Percentiles rank a stretch among this genome's conserved stretches.
Conservation (phyloP, 331 rosid species). For the Quercus tomentella region DNA sequence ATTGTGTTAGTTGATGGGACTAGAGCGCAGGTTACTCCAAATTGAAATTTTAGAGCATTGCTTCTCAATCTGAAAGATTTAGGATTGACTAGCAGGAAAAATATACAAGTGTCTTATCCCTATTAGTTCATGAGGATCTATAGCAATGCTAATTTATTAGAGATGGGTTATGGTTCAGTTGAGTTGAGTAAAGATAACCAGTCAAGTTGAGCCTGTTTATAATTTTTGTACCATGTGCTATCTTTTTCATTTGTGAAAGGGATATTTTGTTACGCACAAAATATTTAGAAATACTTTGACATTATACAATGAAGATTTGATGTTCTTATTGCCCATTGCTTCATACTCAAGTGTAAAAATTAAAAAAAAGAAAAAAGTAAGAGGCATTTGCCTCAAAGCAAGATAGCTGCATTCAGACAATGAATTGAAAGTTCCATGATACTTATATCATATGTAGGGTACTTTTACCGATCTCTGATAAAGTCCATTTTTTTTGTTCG, state of each 20-base stretch:
- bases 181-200: neutral
- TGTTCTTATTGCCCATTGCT: neutral
- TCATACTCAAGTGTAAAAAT: neutral
- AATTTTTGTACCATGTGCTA: neutral
- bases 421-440: neutral
- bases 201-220: neutral
- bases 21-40: too few relatives aligned
- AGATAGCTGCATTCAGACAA: neutral
- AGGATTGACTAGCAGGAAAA: too few relatives aligned
- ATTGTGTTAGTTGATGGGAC: too few relatives aligned
- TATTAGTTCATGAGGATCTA: too few relatives aligned
- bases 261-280: neutral
- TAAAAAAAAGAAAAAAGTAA: neutral
- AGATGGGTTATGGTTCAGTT: neutral
- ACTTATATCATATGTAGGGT: neutral
- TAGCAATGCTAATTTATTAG: too few relatives aligned
- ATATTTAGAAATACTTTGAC: too few relatives aligned
- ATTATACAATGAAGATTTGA: neutral
- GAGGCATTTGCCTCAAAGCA: neutral
- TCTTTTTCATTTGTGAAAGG: neutral
- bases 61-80: too few relatives aligned
- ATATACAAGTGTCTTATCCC: too few relatives aligned
- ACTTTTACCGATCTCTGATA: slow-evolving; percentile 3
- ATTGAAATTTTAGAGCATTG: too few relatives aligned
- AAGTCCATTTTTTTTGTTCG: neutral